Evolutionary conservation across 2,329 filamentous ascomycete species (phyloP).

Genomic region (Pseudocercospora ulei): DNA sequence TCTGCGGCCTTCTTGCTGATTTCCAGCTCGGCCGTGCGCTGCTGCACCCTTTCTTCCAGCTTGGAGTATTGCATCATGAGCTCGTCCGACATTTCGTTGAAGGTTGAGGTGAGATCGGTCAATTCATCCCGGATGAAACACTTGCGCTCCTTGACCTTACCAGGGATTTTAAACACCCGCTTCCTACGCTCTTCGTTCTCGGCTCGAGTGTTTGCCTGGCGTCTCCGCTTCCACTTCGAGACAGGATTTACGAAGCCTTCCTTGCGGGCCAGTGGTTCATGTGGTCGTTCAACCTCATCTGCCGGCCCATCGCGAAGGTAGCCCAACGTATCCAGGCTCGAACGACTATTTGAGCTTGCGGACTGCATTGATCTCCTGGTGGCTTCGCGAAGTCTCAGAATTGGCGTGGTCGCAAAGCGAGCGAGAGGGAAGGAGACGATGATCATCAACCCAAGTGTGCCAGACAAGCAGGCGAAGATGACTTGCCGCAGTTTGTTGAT

Average conservation of each 20-base stretch:
- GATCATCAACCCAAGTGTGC: constrained; percentile 60
- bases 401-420: constrained; percentile 71
- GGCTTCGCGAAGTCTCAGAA: constrained; percentile 62
- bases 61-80: constrained; percentile 75
- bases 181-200: constrained; percentile 33
- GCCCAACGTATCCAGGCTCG: constrained; percentile 33
- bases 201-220: constrained; percentile 26
- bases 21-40: constrained; percentile 74
- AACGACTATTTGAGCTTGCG: constrained; percentile 43
- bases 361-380: constrained; percentile 64
- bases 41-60: constrained; percentile 72
- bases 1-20: constrained; percentile 86
- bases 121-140: constrained; percentile 72
- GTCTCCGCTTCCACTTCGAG: constrained; percentile 26
- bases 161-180: constrained; percentile 68
- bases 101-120: constrained; percentile 72
- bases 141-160: constrained; percentile 65
- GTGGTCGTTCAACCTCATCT: constrained; percentile 34
- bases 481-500: constrained; percentile 68
- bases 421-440: constrained; percentile 67
- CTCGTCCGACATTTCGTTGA: constrained; percentile 92
- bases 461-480: constrained; percentile 74
- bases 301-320: constrained; percentile 23
- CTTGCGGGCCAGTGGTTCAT: constrained; percentile 36
- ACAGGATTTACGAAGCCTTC: constrained; percentile 40